phyloP scores from a whole-genome alignment of 2,329 filamentous ascomycete species.

The Aspergillus sp. region DNA sequence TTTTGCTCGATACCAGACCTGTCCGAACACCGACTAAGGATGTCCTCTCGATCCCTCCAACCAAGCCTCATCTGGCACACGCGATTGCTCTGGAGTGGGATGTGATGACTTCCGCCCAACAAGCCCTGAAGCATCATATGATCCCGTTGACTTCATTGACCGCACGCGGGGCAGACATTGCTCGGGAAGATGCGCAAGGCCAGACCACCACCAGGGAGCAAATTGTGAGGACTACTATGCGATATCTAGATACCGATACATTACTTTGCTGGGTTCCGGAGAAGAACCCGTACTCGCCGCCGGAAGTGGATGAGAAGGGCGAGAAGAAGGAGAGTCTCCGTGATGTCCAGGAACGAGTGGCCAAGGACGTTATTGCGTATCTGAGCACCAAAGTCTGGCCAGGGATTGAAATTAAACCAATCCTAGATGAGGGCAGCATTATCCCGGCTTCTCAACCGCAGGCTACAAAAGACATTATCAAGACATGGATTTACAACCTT shows the following conservation, averaged over 20 bases:
- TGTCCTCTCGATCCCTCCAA: conserved; percentile 63
- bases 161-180: conserved; percentile 77
- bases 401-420: conserved; percentile 68
- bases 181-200: conserved; percentile 55
- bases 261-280: conserved; percentile 80
- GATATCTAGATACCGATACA: conserved; percentile 87
- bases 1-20: conserved; percentile 71
- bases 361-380: conserved; percentile 64
- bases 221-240: conserved; percentile 64
- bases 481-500: conserved; percentile 67
- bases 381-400: conserved; percentile 73
- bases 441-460: conserved; percentile 66
- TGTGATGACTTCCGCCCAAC: conserved; percentile 68
- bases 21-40: conserved; percentile 70
- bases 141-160: conserved; percentile 83
- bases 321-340: conserved; percentile 55
- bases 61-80: conserved; percentile 73
- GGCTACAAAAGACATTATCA: conserved; percentile 68
- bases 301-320: conserved; percentile 43
- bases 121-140: conserved; percentile 77
- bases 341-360: conserved; percentile 62
- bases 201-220: conserved; percentile 51
- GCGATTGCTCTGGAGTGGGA: conserved; percentile 94
- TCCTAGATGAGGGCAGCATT: conserved; percentile 73
- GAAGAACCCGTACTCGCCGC: conserved; percentile 45